Conservation (phyloP, 148 eudicot species). For the Nepenthes gracilis region DNA sequence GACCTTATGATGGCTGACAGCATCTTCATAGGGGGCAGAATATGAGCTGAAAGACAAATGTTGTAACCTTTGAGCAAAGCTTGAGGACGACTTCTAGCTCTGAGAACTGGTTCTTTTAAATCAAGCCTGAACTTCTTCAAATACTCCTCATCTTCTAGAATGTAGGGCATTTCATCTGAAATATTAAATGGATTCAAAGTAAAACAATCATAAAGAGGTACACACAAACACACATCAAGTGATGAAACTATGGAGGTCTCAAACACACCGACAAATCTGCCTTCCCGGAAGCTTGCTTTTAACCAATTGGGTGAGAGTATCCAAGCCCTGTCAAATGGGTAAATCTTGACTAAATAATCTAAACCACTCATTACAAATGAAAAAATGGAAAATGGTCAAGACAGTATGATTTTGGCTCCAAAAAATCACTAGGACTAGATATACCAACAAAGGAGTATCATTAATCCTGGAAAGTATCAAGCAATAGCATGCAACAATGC, state of each 20-base stretch:
- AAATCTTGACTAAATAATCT: background rate
- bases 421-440: too few relatives aligned
- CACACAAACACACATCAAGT: background rate
- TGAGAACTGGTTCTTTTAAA: slow-evolving; percentile 52
- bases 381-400: background rate
- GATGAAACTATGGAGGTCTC: background rate
- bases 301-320: slow-evolving; percentile 76
- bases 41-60: slow-evolving; percentile 56
- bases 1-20: slow-evolving; percentile 52
- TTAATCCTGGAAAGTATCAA: background rate
- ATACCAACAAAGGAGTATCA: too few relatives aligned
- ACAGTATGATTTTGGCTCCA: background rate
- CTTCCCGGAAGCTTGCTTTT: slow-evolving; percentile 66
- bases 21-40: slow-evolving; percentile 45
- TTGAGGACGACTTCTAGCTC: slow-evolving; percentile 46
- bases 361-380: background rate
- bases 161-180: slow-evolving; percentile 69
- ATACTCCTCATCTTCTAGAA: slow-evolving; percentile 61
- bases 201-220: background rate
- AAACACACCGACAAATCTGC: slow-evolving; percentile 65
- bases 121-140: slow-evolving; percentile 44
- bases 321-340: slow-evolving; percentile 59
- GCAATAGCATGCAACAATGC: background rate
- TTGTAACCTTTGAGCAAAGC: slow-evolving; percentile 51
- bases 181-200: background rate